Evolutionary conservation across 306 rosid genomes (phyloP).

Genomic region (Psophocarpus tetragonolobus): DNA sequence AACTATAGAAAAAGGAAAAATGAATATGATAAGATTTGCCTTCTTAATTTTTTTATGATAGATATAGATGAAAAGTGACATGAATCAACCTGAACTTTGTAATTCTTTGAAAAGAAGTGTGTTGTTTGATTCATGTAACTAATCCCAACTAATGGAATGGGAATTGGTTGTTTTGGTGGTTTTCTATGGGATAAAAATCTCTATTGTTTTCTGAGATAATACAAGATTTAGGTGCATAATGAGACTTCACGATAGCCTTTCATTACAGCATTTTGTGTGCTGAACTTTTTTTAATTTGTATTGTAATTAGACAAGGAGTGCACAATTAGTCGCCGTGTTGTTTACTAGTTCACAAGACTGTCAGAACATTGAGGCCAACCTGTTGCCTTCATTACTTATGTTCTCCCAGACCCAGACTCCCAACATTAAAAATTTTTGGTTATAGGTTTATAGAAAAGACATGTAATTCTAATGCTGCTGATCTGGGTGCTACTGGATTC

Average conservation of each 20-base stretch:
- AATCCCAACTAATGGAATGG: not conserved
- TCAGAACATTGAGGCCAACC: slow-evolving; percentile 11
- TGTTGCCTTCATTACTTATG: slow-evolving; percentile 3
- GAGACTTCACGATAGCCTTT: not conserved
- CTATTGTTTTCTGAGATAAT: slow-evolving; percentile 1
- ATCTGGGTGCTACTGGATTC: slow-evolving; percentile 5
- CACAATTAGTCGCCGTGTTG: slow-evolving; percentile 1
- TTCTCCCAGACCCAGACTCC: slow-evolving; percentile 1
- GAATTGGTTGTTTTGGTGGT: not conserved
- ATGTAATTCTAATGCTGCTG: slow-evolving; percentile 30
- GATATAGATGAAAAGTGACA: slow-evolving; percentile 18
- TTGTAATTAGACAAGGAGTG: slow-evolving; percentile 17
- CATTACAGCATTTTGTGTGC: slow-evolving; percentile 13
- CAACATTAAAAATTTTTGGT: slow-evolving; percentile 17
- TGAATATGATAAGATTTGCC: not conserved
- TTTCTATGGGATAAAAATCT: slow-evolving; percentile 1
- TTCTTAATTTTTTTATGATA: slow-evolving; percentile 12
- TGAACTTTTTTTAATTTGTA: slow-evolving; percentile 10
- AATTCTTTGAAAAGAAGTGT: slow-evolving; percentile 3
- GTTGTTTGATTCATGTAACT: not conserved
- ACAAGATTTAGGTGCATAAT: not conserved
- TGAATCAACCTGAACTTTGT: not conserved
- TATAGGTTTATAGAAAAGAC: slow-evolving; percentile 20
- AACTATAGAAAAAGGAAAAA: not conserved
- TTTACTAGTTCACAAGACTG: not conserved